Conservation (phyloP, 179 eudicot species). For the Actinidia polygama region DNA sequence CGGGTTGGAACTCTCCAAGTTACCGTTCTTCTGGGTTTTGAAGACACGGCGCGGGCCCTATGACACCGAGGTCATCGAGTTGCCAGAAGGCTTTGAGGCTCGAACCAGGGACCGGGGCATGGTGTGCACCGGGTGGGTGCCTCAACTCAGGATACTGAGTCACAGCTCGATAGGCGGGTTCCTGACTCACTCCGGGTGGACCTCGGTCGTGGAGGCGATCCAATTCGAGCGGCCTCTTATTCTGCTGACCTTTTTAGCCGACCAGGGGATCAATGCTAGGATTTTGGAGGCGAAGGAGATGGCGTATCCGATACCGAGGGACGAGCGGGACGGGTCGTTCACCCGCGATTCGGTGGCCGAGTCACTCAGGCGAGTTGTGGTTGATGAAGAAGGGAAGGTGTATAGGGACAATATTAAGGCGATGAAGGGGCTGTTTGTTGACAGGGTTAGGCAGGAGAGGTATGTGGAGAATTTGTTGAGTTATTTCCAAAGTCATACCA, state of each 20-base stretch:
- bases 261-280: conserved; percentile 42
- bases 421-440: conserved; percentile 20
- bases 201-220: conserved; percentile 43
- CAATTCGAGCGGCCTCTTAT: conserved; percentile 38
- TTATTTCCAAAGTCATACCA: conserved; percentile 29
- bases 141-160: conserved; percentile 48
- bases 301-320: conserved; percentile 40
- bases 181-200: conserved; percentile 55
- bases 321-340: conserved; percentile 39
- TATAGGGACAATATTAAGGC: conserved; percentile 25
- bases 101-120: conserved; percentile 22
- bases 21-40: conserved; percentile 37
- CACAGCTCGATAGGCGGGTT: conserved; percentile 61
- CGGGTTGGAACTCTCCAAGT: conserved; percentile 34
- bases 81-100: background rate
- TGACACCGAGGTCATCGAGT: background rate
- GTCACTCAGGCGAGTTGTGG: conserved; percentile 31
- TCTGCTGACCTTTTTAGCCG: conserved; percentile 35
- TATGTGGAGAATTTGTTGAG: conserved; percentile 32
- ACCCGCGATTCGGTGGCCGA: conserved; percentile 37
- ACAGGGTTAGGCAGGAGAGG: conserved; percentile 22
- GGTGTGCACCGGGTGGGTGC: conserved; percentile 52
- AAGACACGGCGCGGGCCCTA: background rate
- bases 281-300: conserved; percentile 37
- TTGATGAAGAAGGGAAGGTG: background rate